Conservation (phyloP, 2,329 filamentous ascomycete genomes). For the Aspergillus puulaauensis region DNA sequence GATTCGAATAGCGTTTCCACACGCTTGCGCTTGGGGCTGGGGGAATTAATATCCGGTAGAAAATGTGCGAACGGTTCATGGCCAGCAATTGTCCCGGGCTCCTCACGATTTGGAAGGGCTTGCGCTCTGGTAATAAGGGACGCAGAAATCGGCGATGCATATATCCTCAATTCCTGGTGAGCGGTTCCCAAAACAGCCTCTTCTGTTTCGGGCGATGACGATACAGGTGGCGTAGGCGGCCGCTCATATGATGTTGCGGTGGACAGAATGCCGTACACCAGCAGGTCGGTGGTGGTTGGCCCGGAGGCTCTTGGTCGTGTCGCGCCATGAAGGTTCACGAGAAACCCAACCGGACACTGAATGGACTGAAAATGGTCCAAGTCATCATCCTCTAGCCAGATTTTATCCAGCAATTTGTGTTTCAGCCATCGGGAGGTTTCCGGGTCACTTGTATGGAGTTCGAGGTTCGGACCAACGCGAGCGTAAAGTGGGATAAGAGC, state of each 20-base stretch:
- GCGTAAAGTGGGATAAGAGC: slow-evolving; percentile 41
- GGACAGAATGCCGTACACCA: slow-evolving; percentile 42
- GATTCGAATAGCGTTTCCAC: slow-evolving; percentile 44
- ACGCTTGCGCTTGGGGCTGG: slow-evolving; percentile 44
- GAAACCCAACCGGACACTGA: slow-evolving; percentile 41
- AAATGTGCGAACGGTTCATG: slow-evolving; percentile 33
- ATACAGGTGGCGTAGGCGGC: slow-evolving; percentile 37
- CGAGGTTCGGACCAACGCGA: slow-evolving; percentile 40
- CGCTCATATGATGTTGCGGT: slow-evolving; percentile 25
- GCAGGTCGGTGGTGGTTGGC: slow-evolving; percentile 33
- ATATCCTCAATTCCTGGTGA: slow-evolving; percentile 35
- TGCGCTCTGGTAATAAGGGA: slow-evolving; percentile 34
- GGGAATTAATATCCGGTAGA: slow-evolving; percentile 37
- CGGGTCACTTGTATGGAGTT: slow-evolving; percentile 35
- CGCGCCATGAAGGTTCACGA: slow-evolving; percentile 31
- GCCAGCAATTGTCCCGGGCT: slow-evolving; percentile 13
- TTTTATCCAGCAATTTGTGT: slow-evolving; percentile 32
- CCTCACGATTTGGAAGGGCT: slow-evolving; percentile 34
- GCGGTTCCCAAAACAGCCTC: slow-evolving; percentile 9
- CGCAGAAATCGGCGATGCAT: slow-evolving; percentile 37
- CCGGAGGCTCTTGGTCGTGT: slow-evolving; percentile 17
- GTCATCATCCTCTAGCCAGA: slow-evolving; percentile 36
- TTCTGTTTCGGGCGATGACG: slow-evolving; percentile 28
- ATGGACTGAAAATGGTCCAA: slow-evolving; percentile 27
- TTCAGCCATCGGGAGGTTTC: slow-evolving; percentile 41